A percentile compares a stretch with the other conserved stretches of the same genome.
phyloP scores from a whole-genome alignment of 2,329 filamentous ascomycete genomes.

The Colletotrichum incanum region DNA sequence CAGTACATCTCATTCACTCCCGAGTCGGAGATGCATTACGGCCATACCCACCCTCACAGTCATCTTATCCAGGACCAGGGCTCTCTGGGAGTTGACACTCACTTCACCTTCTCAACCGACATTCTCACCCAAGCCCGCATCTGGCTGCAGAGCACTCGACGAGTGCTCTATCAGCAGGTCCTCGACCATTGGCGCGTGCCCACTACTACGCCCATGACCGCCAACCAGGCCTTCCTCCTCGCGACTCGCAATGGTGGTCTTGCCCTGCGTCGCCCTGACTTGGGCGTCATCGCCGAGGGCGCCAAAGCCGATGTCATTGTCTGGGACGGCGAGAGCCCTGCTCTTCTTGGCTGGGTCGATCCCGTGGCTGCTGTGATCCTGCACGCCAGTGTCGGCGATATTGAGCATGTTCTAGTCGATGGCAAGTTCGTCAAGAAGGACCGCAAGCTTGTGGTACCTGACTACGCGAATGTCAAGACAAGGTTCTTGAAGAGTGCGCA shows the following conservation, averaged over 20 bases:
- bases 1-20: conserved; percentile 71
- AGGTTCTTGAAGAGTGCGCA: conserved; percentile 54
- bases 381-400: conserved; percentile 68
- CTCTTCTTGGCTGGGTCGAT: conserved; percentile 69
- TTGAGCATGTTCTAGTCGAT: conserved; percentile 66
- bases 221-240: conserved; percentile 69
- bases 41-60: conserved; percentile 63
- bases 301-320: conserved; percentile 70
- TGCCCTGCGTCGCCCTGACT: conserved; percentile 65
- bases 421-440: conserved; percentile 65
- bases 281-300: conserved; percentile 64
- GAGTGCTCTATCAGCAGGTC: conserved; percentile 55
- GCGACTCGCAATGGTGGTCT: conserved; percentile 68
- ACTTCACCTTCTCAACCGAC: conserved; percentile 67
- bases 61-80: conserved; percentile 65
- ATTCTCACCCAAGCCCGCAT: conserved; percentile 67
- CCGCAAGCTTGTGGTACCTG: conserved; percentile 52
- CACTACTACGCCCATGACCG: conserved; percentile 65
- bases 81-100: conserved; percentile 68
- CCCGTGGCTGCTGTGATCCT: conserved; percentile 71
- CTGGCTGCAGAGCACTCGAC: conserved; percentile 65
- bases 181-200: conserved; percentile 61
- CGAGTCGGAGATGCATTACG: conserved; percentile 73
- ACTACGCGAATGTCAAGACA: conserved; percentile 50
- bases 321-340: conserved; percentile 65